Evolutionary conservation across 2,329 filamentous ascomycete species (phyloP), one percentile per base, ranked within the genome.

Genomic region (Amauroascus verrucosus): DNA sequence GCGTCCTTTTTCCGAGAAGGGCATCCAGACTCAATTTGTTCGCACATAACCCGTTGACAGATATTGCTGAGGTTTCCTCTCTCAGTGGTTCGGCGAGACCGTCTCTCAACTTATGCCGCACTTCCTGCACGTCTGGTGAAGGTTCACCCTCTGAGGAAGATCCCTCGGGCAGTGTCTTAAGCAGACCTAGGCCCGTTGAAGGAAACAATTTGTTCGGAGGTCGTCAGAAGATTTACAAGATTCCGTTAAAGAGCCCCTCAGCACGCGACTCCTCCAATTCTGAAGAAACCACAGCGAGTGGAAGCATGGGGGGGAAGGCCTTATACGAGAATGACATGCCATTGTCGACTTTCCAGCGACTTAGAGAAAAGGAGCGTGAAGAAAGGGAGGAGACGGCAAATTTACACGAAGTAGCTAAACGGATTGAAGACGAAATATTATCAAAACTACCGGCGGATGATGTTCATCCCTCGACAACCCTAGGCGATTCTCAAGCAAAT

Each of bases 201-300:
- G 89, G 91, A 44, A 98, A 97, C 65, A 85, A 87, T 60, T 70
- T 98, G 54, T 98, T 98, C 69, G 93, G 93, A 54, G 93, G 93
- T 14, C 82, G 93, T 43, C 93, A 97, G 67, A 97, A 97, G 72
- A 84, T 97, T 35, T 97, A 94, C 70, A 90, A 88, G 67, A 86
- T 95, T 58, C 77, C 86, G 0, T 75, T 74, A 2, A 76, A 76
- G 24, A 67, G 68, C 18, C 65, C 67, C 41, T 55, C 56, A 30
- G 59, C 22, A 8, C 3, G 32, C 32, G 70, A 65, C 45, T 65
- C 66, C 6, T 75, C 74, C 1, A 72, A 74, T 32, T 74, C 61
- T 38, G 57, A 60, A 11, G 69, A 52, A 28, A 40, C 13, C 11
- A 24, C 14, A 40, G 7, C 20, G 28, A 35, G 62, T 14, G 72